These are phyloP conservation scores for Neopestalotiopsis rosae DNA, from an alignment of 2,329 filamentous ascomycete species.

Conservation along the genomic window DNA sequence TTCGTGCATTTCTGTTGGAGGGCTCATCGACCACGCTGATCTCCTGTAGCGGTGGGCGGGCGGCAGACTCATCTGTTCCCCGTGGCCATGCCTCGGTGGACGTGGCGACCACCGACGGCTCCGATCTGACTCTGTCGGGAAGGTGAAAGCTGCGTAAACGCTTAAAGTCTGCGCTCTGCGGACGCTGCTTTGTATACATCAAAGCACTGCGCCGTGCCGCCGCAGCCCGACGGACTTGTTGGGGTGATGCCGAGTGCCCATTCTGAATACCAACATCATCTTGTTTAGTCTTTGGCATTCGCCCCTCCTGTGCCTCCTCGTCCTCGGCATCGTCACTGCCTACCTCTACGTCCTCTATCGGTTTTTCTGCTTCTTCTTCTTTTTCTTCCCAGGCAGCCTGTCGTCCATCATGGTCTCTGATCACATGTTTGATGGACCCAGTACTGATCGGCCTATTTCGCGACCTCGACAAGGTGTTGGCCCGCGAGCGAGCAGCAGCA, in stretches of 20 bases:
- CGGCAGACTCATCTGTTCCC: neutral
- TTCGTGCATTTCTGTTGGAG: neutral
- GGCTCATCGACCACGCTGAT: neutral
- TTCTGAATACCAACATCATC: too few species aligned
- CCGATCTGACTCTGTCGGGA: neutral
- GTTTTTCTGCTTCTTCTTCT: too few species aligned
- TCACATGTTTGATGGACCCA: neutral
- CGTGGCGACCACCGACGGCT: neutral
- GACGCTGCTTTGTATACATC: neutral
- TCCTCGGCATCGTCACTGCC: too few species aligned
- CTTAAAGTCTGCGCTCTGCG: neutral
- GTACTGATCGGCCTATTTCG: neutral
- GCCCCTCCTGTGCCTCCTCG: too few species aligned
- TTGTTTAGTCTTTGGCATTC: too few species aligned
- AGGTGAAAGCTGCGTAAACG: conserved; percentile 11
- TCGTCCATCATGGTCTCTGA: too few species aligned
- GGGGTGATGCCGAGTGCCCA: too few species aligned
- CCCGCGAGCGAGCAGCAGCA: neutral
- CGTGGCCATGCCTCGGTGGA: neutral
- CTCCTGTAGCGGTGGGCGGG: neutral
- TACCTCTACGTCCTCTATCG: neutral
- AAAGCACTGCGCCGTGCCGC: too few species aligned
- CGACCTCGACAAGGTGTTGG: neutral
- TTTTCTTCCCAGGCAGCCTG: neutral
- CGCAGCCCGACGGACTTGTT: neutral